Evolutionary conservation across 352 stramenopile species (phyloP).

Genomic region (Globisporangium okanoganense): DNA sequence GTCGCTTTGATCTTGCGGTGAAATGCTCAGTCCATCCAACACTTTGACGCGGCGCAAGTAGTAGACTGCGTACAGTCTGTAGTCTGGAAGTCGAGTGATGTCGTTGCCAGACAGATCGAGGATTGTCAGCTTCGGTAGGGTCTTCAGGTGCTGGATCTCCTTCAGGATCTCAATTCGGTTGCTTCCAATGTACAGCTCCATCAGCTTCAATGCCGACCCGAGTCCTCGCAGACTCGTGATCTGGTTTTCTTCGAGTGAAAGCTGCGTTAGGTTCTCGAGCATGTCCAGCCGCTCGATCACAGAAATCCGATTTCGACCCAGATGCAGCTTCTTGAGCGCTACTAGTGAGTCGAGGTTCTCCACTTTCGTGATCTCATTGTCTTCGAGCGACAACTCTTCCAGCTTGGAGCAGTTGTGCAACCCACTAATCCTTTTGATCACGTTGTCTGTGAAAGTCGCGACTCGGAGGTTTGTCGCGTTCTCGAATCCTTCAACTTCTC

Average conservation of each 20-base stretch:
- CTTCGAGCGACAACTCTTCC: conserved; percentile 74
- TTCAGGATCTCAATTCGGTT: conserved; percentile 81
- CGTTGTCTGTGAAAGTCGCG: conserved; percentile 66
- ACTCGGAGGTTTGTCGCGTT: conserved; percentile 53
- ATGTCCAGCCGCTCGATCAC: conserved; percentile 56
- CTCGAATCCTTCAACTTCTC: conserved; percentile 48
- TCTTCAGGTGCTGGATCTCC: conserved; percentile 76
- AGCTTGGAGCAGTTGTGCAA: conserved; percentile 50
- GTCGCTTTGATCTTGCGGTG: conserved; percentile 68
- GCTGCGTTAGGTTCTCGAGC: conserved; percentile 59
- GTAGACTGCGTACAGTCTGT: conserved; percentile 80
- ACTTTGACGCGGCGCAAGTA: conserved; percentile 82
- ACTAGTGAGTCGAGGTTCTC: conserved; percentile 56
- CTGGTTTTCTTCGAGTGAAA: conserved; percentile 85
- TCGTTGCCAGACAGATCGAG: conserved; percentile 84
- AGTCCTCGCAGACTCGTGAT: conserved; percentile 72
- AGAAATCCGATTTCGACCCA: conserved; percentile 74
- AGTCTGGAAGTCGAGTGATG: conserved; percentile 50
- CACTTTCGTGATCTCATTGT: conserved; percentile 71
- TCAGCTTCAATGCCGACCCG: conserved; percentile 53
- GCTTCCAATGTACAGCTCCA: conserved; percentile 87
- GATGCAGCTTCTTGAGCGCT: conserved; percentile 68
- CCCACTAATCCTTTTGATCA: conserved; percentile 53
- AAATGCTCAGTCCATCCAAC: conserved; percentile 70
- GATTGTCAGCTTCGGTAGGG: conserved; percentile 82